Conservation (phyloP, 768 basidiomycete genomes). For the Suillus cothurnatus region DNA sequence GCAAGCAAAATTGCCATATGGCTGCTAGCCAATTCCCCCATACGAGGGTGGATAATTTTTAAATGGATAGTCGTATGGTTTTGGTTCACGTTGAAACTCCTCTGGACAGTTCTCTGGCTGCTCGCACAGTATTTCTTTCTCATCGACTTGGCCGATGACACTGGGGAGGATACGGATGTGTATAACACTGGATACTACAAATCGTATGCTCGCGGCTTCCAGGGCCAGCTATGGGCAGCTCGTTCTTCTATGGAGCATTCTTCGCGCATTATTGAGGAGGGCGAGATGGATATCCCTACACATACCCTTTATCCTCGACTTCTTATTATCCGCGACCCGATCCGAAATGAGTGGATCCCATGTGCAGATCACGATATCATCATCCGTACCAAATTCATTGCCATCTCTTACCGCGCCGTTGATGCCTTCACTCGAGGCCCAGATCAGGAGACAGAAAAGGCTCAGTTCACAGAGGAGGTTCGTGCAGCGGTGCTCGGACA, state of each 20-base stretch:
- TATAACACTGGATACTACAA: slow-evolving; percentile 12
- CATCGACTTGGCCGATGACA: neutral
- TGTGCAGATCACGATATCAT: slow-evolving; percentile 11
- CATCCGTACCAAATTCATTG: slow-evolving; percentile 14
- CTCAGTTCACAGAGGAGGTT: slow-evolving; percentile 12
- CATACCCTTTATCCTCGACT: slow-evolving; percentile 17
- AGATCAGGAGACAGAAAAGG: slow-evolving; percentile 11
- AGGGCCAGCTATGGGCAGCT: slow-evolving; percentile 23
- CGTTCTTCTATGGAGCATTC: slow-evolving; percentile 23
- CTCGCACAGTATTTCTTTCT: neutral
- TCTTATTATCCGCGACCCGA: slow-evolving; percentile 9
- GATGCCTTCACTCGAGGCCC: slow-evolving; percentile 16
- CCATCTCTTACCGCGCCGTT: slow-evolving; percentile 18
- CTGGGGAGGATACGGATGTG: neutral
- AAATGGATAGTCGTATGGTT: slow-evolving; percentile 15
- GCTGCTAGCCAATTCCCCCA: slow-evolving; percentile 14
- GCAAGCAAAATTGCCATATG: slow-evolving; percentile 17
- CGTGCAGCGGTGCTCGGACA: slow-evolving; percentile 7
- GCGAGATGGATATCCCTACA: slow-evolving; percentile 14
- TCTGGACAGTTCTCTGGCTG: slow-evolving; percentile 15
- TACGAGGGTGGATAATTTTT: neutral
- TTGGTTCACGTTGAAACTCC: slow-evolving; percentile 11
- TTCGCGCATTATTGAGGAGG: slow-evolving; percentile 5
- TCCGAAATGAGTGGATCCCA: slow-evolving; percentile 7
- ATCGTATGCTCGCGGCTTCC: slow-evolving; percentile 14